These are phyloP conservation scores for Penicillium sp. DNA, from an alignment of 2,329 filamentous ascomycete species.

Conservation along the genomic window DNA sequence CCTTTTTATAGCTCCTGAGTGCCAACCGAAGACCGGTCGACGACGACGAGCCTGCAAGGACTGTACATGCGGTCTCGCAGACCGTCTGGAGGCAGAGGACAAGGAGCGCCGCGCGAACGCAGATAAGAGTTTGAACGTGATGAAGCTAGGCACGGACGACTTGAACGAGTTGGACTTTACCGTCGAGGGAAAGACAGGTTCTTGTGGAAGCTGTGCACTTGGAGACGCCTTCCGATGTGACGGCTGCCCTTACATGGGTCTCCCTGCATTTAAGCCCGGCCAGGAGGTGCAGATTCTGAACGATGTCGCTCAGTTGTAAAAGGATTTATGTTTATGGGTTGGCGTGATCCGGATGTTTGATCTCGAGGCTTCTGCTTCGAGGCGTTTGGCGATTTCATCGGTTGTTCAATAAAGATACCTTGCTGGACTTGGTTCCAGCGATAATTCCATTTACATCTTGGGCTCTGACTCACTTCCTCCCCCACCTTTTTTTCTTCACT, in stretches of 20 bases:
- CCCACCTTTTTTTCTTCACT: neutral
- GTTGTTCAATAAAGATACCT: constrained; percentile 11
- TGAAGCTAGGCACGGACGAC: constrained; percentile 72
- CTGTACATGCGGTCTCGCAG: constrained; percentile 89
- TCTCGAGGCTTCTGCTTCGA: neutral
- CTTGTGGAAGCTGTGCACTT: constrained; percentile 88
- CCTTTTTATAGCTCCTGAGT: constrained; percentile 66
- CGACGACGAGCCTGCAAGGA: constrained; percentile 96
- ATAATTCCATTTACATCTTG: constrained; percentile 2
- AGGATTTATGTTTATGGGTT: neutral
- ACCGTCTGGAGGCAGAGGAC: constrained; percentile 84
- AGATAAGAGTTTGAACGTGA: constrained; percentile 54
- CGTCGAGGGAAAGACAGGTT: constrained; percentile 89
- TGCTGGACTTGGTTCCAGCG: constrained; percentile 6
- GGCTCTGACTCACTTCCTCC: neutral
- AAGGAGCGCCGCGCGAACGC: constrained; percentile 62
- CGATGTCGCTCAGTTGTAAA: constrained; percentile 76
- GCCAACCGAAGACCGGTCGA: constrained; percentile 72
- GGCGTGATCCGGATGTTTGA: neutral
- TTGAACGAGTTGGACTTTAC: constrained; percentile 87
- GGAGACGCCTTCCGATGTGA: constrained; percentile 84
- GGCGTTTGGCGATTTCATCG: constrained; percentile 1
- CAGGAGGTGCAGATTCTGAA: constrained; percentile 89
- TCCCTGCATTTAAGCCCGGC: constrained; percentile 94
- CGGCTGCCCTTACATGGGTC: constrained; percentile 77